A percentile compares a stretch with the other conserved stretches of the same genome.
These are phyloP conservation scores for Hirsutella minnesotensis DNA, from an alignment of 2,329 filamentous ascomycete species.

Conservation along the genomic window DNA sequence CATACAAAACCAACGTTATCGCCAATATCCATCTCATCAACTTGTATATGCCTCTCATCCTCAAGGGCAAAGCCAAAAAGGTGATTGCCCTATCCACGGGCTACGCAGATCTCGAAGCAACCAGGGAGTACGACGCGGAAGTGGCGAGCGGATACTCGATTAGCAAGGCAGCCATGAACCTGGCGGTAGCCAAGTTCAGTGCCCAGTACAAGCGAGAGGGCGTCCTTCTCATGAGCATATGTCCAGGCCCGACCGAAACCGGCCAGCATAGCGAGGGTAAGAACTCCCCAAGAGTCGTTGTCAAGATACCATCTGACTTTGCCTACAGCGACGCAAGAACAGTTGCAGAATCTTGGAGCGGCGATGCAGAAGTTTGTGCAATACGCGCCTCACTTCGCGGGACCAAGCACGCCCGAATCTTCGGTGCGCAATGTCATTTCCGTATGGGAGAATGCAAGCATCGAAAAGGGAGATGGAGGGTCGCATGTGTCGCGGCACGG, in stretches of 20 bases:
- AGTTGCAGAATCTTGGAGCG: slow-evolving; percentile 9
- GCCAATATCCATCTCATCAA: slow-evolving; percentile 41
- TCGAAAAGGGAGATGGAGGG: not conserved
- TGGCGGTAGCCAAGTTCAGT: slow-evolving; percentile 39
- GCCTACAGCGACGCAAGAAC: slow-evolving; percentile 13
- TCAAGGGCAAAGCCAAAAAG: slow-evolving; percentile 39
- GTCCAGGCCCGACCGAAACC: slow-evolving; percentile 37
- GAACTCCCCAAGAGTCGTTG: too few relatives aligned
- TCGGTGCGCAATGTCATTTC: not conserved
- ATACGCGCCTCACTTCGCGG: not conserved
- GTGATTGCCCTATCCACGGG: slow-evolving; percentile 38
- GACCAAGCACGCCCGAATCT: not conserved
- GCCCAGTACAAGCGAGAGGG: slow-evolving; percentile 35
- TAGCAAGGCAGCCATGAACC: slow-evolving; percentile 41
- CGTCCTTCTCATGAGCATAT: slow-evolving; percentile 38
- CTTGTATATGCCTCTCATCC: slow-evolving; percentile 39
- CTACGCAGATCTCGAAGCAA: slow-evolving; percentile 32
- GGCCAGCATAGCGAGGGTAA: slow-evolving; percentile 17
- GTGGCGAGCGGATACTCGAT: slow-evolving; percentile 28
- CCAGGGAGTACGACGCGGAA: slow-evolving; percentile 22
- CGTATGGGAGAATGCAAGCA: not conserved
- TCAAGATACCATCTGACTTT: too few relatives aligned
- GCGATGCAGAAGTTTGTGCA: not conserved
- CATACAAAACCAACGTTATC: slow-evolving; percentile 36
- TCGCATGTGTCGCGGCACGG: not conserved